These are phyloP conservation scores for Salicornia ramosissima DNA, from an alignment of 148 eudicot genomes.

Conservation along the genomic window DNA sequence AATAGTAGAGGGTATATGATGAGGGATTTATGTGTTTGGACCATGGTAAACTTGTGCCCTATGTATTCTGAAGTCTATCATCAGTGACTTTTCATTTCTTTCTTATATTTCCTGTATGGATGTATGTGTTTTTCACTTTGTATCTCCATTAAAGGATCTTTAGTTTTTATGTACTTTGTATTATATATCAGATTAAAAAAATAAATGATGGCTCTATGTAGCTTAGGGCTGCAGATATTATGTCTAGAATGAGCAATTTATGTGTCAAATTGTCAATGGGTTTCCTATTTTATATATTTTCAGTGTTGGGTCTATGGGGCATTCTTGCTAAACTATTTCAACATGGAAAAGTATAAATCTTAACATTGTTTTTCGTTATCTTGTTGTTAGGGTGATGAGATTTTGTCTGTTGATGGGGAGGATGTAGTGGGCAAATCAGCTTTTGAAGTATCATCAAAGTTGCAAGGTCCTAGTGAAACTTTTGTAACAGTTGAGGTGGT, in stretches of 20 bases:
- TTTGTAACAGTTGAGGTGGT: constrained; percentile 72
- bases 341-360: background rate
- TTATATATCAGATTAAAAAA: background rate
- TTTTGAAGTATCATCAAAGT: constrained; percentile 79
- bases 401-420: constrained; percentile 74
- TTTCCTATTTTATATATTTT: background rate
- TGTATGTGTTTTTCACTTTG: too few relatives aligned
- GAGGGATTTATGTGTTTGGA: background rate
- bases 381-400: constrained; percentile 71
- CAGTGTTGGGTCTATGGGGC: background rate
- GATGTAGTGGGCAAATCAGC: constrained; percentile 84
- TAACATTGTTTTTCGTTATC: background rate
- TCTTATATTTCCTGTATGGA: background rate
- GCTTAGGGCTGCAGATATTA: background rate
- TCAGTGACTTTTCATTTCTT: background rate
- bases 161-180: background rate
- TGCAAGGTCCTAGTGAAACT: constrained; percentile 93
- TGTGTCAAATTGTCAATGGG: background rate
- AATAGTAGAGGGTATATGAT: background rate
- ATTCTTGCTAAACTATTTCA: background rate
- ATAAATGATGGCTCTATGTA: background rate
- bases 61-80: background rate
- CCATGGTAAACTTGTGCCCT: background rate
- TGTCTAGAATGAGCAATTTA: background rate
- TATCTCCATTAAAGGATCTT: background rate